Conservation (phyloP, 495 filamentous ascomycete genomes). For the Usnea hakonensis region DNA sequence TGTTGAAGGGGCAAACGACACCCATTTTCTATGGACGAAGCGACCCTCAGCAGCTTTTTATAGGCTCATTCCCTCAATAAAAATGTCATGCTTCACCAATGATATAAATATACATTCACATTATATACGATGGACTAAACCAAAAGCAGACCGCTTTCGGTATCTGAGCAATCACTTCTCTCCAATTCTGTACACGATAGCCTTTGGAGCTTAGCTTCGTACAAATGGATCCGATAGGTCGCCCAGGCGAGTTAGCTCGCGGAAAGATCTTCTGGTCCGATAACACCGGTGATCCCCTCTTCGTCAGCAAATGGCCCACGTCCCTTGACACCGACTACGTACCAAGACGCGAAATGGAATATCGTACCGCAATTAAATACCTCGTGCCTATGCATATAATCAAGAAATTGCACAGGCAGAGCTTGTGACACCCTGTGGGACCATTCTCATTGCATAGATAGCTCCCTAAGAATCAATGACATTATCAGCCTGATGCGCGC, state of each 20-base stretch:
- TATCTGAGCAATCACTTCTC: not conserved
- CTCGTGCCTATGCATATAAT: not conserved
- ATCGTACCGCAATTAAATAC: not conserved
- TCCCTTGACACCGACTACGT: not conserved
- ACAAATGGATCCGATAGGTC: not conserved
- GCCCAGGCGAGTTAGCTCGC: not conserved
- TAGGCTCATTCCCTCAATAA: no score
- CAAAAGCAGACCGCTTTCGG: not conserved
- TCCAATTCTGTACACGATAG: not conserved
- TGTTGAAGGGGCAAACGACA: no score
- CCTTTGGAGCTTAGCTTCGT: not conserved
- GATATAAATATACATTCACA: no score
- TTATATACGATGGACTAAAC: no score
- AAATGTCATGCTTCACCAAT: no score
- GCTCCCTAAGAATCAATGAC: not conserved
- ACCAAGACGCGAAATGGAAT: not conserved
- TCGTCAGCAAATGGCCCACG: conserved; percentile 10
- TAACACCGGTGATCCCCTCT: not conserved
- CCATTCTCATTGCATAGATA: not conserved
- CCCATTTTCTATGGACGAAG: no score
- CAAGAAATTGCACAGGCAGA: conserved; percentile 3
- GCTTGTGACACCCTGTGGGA: not conserved
- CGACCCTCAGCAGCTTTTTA: no score
- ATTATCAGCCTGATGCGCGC: not conserved
- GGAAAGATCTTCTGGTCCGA: conserved; percentile 1